Base-by-base conservation (phyloP, 2,329 filamentous ascomycete genomes). In the Drechslera avenae region DNA sequence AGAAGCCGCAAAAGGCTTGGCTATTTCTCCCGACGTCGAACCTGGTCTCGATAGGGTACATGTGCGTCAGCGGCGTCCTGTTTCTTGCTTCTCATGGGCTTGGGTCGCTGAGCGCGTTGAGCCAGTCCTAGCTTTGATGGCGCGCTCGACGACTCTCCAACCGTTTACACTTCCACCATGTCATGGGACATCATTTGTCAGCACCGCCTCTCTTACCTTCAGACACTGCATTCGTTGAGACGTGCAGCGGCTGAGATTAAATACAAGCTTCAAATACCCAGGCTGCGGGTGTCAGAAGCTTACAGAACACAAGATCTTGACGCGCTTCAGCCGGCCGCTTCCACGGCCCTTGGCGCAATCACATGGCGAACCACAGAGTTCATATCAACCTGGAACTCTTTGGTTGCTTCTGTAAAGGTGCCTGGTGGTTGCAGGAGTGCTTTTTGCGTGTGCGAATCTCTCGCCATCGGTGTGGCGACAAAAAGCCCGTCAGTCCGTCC, bases 301-400 rank as follows among this genome's bases (percentile, higher is more conserved):
- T 62, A 52, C 48, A 51, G 47, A 44, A 41, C 39, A 46, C 42
- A 55, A 59, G 50, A 50, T 42, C 46, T 46, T 26, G 44, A 46
- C 19, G 31, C 33, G 49, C 36, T 51, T 41, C 28, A 33, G 26
- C 36, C 41, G 50, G 39, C 53, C 50, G 35, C 33, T 45, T 52
- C 40, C 40, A 40, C 40, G 32, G 41, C 44, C 39, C 49, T 56
- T 56, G 56, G 55, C 55, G 17, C 23, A 12, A 37, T 32, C 33
- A 17, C 19, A 31, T 30, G 31, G 26, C 19, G 30, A 39, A 33
- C 19, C 32, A 19, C 36, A 34, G 21, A 28, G 26, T 28, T 28
- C 26, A 28, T 28, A 4, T 3, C 26, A 28, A 10, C 26, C 26
- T 28, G 5, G 26, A 28, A 28, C 26, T 28, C 12, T 13, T 28